Evolutionary conservation across 2,329 filamentous ascomycete genomes (phyloP).

Genomic region (Colletotrichum sp.): DNA sequence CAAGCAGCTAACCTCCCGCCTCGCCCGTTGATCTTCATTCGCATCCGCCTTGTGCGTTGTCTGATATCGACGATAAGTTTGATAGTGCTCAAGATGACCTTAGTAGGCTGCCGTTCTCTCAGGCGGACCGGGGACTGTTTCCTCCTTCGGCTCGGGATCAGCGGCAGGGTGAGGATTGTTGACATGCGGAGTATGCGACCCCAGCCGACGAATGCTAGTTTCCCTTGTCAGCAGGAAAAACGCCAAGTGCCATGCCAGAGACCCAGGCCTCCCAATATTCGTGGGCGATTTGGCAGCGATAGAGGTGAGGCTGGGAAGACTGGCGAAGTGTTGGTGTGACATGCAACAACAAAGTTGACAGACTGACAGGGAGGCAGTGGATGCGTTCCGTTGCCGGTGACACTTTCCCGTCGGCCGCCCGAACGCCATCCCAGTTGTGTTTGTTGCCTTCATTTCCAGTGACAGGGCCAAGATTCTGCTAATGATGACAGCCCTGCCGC

Average conservation of each 20-base stretch:
- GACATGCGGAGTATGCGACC: not conserved
- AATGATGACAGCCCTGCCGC: not conserved
- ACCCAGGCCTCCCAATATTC: not conserved
- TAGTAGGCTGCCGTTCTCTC: not conserved
- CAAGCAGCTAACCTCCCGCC: not conserved
- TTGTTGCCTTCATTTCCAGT: not conserved
- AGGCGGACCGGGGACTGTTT: not conserved
- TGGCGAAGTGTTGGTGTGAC: not conserved
- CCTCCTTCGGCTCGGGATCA: not conserved
- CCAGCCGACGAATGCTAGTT: constrained; percentile 2
- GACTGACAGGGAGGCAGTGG: not conserved
- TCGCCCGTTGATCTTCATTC: not conserved
- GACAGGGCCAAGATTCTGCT: not conserved
- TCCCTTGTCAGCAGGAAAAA: not conserved
- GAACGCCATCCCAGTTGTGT: not conserved
- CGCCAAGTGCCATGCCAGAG: not conserved
- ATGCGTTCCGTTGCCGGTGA: not conserved
- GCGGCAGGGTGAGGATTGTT: not conserved
- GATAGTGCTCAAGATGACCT: not conserved
- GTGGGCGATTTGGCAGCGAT: not conserved
- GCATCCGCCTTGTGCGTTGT: not conserved
- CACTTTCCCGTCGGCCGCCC: not conserved
- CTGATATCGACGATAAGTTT: not conserved
- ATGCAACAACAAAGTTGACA: not conserved
- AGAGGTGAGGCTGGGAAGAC: not conserved